These are phyloP conservation scores for Stephania cephalantha DNA, from an alignment of 164 flowering plant species.

Conservation along the genomic window DNA sequence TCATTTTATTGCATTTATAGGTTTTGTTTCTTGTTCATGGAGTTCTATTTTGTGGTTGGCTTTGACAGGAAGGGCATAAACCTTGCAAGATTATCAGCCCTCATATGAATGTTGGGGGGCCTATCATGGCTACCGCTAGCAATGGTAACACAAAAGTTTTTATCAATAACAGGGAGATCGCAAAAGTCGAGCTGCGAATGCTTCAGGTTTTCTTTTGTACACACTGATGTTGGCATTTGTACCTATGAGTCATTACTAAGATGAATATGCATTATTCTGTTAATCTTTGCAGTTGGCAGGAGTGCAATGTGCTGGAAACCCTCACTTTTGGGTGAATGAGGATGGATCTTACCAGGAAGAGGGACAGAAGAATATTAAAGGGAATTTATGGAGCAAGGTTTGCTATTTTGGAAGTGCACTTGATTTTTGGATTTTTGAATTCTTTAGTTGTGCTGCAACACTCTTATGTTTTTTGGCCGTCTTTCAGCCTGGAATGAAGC, in stretches of 20 bases:
- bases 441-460: neutral
- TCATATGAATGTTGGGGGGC: slow-evolving; percentile 78
- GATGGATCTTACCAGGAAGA: slow-evolving; percentile 96
- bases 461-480: neutral
- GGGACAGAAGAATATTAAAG: slow-evolving; percentile 87
- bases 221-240: neutral
- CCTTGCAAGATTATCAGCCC: slow-evolving; percentile 77
- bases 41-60: slow-evolving; percentile 15
- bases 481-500: slow-evolving; percentile 70
- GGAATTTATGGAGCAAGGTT: slow-evolving; percentile 95
- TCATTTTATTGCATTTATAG: slow-evolving; percentile 1
- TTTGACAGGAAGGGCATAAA: slow-evolving; percentile 83
- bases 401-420: slow-evolving; percentile 1
- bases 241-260: too few relatives aligned
- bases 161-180: slow-evolving; percentile 90
- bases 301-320: slow-evolving; percentile 93
- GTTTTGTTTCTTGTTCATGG: slow-evolving; percentile 9
- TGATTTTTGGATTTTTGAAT: neutral
- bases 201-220: slow-evolving; percentile 51
- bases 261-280: slow-evolving; percentile 3
- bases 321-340: slow-evolving; percentile 94
- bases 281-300: slow-evolving; percentile 67
- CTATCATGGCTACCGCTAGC: slow-evolving; percentile 69
- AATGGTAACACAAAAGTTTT: slow-evolving; percentile 82
- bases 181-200: slow-evolving; percentile 82